Evolutionary conservation across 73 alveolate genomes (phyloP), one percentile per base, ranked within the genome.

Genomic region (Blepharisma japonicum): DNA sequence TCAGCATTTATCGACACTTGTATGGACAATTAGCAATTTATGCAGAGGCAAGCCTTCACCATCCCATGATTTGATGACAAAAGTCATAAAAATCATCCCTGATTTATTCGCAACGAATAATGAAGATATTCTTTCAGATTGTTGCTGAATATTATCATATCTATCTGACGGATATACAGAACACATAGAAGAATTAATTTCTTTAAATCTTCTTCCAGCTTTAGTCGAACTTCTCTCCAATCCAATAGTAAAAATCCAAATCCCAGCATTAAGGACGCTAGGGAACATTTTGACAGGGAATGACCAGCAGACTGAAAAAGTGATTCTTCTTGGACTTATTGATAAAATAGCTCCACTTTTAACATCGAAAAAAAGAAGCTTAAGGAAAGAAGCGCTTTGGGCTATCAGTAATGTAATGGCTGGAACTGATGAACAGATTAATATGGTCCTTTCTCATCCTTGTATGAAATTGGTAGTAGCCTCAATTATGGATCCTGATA

Each of bases 321-420:
- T 93, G 55, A 70, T 96, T 45, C 86, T 89, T 68, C 84, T 88
- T 54, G 97, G 98, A 45, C 87, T 87, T 45, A 86, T 96, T 61
- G 89, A 84, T 4, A 80, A 79, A 71, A 76, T 96, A 61, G 89
- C 88, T 74, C 71, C 71, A 55, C 83, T 95, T 6, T 80, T 95
- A 55, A 77, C 77, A 56, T 86, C 91, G 84, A 81, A 78, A 14
- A 94, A 90, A 88, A 71, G 71, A 67, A 68, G 95, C 25, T 89
- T 96, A 6, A 92, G 97, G 81, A 96, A 94, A 90, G 99, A 96
- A 81, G 91, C 93, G 4, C 89, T 96, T 78, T 96, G 99, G 99
- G 84, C 97, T 6, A 67, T 96, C 6, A 81, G 95, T 6, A 96
- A 96, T 78, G 86, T 96, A 54, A 93, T 98, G 6, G 99, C 99